Conservation (phyloP, 768 basidiomycete genomes). For the Lactifluus rugatus region DNA sequence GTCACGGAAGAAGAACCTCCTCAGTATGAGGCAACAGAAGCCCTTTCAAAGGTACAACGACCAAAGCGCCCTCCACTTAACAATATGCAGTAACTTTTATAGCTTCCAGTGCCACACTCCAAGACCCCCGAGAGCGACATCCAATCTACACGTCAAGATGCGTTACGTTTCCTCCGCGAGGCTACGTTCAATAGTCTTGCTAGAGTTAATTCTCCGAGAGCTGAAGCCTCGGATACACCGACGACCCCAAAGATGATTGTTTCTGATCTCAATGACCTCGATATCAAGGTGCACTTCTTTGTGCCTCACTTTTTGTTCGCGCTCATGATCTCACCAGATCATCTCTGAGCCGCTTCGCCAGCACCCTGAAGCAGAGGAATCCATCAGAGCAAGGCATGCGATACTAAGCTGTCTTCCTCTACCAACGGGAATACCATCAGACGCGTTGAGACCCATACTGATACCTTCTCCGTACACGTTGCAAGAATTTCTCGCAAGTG, state of each 20-base stretch:
- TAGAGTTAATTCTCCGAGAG: slow-evolving; percentile 8
- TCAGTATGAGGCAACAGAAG: slow-evolving; percentile 11
- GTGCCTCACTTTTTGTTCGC: neutral
- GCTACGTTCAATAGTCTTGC: slow-evolving; percentile 17
- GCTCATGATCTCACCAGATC: slow-evolving; percentile 1
- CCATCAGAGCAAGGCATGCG: slow-evolving; percentile 44
- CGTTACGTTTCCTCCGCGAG: slow-evolving; percentile 18
- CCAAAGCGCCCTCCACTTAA: neutral
- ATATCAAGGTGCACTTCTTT: slow-evolving; percentile 7
- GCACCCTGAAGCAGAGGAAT: slow-evolving; percentile 18
- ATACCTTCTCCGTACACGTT: slow-evolving; percentile 55
- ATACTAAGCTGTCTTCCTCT: slow-evolving; percentile 52
- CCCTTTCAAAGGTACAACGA: neutral
- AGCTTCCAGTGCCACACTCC: neutral
- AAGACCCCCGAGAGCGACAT: slow-evolving; percentile 14
- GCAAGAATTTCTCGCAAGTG: slow-evolving; percentile 56
- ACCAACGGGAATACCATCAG: slow-evolving; percentile 53
- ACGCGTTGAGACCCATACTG: slow-evolving; percentile 56
- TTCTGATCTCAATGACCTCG: slow-evolving; percentile 16
- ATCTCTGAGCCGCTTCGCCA: neutral
- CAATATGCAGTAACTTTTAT: neutral
- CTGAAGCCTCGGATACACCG: neutral
- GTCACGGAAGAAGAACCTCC: slow-evolving; percentile 9
- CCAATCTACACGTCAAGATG: slow-evolving; percentile 18
- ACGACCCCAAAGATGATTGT: slow-evolving; percentile 11